These are phyloP conservation scores for Amanita pallidorosea DNA, from an alignment of 768 basidiomycete genomes.

Conservation along the genomic window DNA sequence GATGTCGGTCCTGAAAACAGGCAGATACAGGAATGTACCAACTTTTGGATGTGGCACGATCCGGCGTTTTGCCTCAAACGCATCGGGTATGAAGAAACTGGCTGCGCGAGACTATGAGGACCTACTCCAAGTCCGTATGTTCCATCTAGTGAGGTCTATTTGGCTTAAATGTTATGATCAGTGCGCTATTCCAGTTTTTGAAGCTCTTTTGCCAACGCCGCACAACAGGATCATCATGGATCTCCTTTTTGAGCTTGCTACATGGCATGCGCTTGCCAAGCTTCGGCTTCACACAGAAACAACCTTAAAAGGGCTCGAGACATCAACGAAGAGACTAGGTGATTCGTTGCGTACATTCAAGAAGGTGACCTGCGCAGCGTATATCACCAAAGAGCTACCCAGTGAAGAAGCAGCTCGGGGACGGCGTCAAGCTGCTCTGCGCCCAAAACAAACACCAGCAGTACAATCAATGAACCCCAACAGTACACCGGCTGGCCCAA, in stretches of 20 bases:
- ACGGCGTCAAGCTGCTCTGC: constrained; percentile 3
- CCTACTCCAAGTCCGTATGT: constrained; percentile 24
- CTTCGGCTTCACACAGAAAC: constrained; percentile 10
- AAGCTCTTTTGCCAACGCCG: constrained; percentile 21
- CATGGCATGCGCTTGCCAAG: constrained; percentile 28
- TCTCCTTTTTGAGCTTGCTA: constrained; percentile 19
- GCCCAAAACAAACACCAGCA: not conserved
- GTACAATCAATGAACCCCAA: too few relatives aligned
- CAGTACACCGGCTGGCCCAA: too few relatives aligned
- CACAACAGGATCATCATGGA: constrained; percentile 18
- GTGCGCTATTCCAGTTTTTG: constrained; percentile 24
- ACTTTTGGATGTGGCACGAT: constrained; percentile 14
- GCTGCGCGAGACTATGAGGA: constrained; percentile 28
- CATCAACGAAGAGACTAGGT: constrained; percentile 18
- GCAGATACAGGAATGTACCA: too few relatives aligned
- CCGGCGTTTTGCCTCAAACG: constrained; percentile 20
- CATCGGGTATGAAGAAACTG: constrained; percentile 21
- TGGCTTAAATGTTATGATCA: constrained; percentile 3
- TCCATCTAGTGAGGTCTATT: not conserved
- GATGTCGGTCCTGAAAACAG: too few relatives aligned
- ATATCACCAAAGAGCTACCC: constrained; percentile 15
- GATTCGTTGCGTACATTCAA: constrained; percentile 14
- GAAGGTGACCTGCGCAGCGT: constrained; percentile 9
- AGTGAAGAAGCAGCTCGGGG: constrained; percentile 13
- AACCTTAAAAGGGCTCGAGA: constrained; percentile 16